Evolutionary conservation across 2,329 filamentous ascomycete genomes (phyloP).

Genomic region (Penicillium concentricum): DNA sequence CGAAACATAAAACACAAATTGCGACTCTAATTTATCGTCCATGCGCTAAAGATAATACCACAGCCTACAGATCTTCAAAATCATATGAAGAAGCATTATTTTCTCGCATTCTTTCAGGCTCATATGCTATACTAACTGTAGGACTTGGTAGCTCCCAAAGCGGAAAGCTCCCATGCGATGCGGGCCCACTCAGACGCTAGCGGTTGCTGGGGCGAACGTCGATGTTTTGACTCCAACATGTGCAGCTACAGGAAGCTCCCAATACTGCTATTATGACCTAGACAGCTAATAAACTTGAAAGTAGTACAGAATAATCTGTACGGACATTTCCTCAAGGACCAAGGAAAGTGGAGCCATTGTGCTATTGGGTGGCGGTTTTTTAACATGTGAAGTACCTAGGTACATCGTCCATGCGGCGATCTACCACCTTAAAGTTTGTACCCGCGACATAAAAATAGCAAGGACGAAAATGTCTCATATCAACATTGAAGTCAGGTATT

Average conservation of each 20-base stretch:
- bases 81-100: not conserved
- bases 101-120: not conserved
- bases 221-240: not conserved
- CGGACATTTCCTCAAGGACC: not conserved
- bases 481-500: not conserved
- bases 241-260: not conserved
- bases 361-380: slow-evolving; percentile 11
- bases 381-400: slow-evolving; percentile 10
- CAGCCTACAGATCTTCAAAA: not conserved
- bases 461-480: slow-evolving; percentile 24
- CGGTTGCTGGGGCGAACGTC: slow-evolving; percentile 7
- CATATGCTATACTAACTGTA: not conserved
- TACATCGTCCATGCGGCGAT: slow-evolving; percentile 23
- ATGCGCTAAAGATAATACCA: no score
- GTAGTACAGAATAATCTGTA: not conserved
- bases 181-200: slow-evolving; percentile 4
- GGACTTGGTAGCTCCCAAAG: not conserved
- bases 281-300: not conserved
- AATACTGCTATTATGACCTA: not conserved
- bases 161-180: slow-evolving; percentile 11
- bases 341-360: slow-evolving; percentile 14
- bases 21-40: not conserved
- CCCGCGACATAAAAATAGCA: slow-evolving; percentile 14
- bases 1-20: not conserved
- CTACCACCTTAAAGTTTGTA: slow-evolving; percentile 19